Percentiles rank a stretch among this genome's conserved stretches.
Evolutionary conservation across 2,329 filamentous ascomycete genomes (phyloP).

Genomic region (Neofusicoccum umdonicola): DNA sequence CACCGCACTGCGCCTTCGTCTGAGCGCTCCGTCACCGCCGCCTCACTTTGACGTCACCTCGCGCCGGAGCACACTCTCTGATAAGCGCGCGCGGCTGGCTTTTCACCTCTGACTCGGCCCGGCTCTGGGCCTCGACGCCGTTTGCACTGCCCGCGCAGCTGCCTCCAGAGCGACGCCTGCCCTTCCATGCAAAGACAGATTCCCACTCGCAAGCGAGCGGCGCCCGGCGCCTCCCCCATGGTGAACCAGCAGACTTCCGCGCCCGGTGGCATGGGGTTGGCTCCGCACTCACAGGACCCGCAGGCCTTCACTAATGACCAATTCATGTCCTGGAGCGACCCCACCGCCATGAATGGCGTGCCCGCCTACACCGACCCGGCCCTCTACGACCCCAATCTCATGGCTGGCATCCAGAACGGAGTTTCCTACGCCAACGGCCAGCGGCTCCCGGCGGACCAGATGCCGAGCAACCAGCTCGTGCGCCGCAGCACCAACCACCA

Average conservation of each 20-base stretch:
- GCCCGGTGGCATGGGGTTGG: conserved; percentile 31
- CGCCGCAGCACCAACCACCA: conserved; percentile 48
- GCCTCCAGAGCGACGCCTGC: neutral
- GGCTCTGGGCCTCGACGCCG: conserved; percentile 1
- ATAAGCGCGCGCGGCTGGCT: conserved; percentile 4
- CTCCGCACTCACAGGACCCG: neutral
- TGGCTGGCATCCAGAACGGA: conserved; percentile 12
- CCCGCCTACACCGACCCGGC: conserved; percentile 35
- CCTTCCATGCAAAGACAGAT: conserved; percentile 22
- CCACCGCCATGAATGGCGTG: conserved; percentile 27
- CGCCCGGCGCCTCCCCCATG: conserved; percentile 68
- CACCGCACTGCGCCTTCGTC: neutral
- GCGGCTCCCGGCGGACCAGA: conserved; percentile 21
- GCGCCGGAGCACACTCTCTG: neutral
- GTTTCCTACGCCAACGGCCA: conserved; percentile 24
- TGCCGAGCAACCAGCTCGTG: conserved; percentile 43
- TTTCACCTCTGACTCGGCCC: conserved; percentile 12
- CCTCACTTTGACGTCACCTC: neutral
- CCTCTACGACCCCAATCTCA: conserved; percentile 34
- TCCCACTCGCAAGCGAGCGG: conserved; percentile 65
- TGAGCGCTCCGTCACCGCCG: neutral
- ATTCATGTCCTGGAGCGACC: conserved; percentile 35
- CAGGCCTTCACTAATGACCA: conserved; percentile 29
- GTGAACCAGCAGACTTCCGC: conserved; percentile 48
- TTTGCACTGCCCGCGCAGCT: neutral